Base-by-base conservation (phyloP, 1,284 basidiomycete genomes). In the Mycena citricolor region DNA sequence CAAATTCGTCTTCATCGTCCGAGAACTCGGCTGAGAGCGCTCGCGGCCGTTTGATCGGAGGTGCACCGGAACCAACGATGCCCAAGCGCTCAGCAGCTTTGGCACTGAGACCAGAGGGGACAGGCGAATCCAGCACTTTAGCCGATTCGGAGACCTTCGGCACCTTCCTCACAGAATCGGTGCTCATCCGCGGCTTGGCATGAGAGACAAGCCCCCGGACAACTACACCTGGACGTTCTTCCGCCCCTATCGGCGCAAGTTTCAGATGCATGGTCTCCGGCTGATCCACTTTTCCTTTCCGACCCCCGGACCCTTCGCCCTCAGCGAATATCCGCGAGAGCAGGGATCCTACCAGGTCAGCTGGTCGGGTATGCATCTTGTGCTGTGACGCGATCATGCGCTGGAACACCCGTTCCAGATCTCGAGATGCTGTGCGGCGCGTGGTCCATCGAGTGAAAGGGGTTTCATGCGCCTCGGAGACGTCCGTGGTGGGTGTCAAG, bases 181-280 rank as follows among this genome's bases (percentile, higher is more conserved):
- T 61, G 1, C 70, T 69, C 16, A 67, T 62, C 4, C 58, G n/a
- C n/a, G n/a, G n/a, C n/a, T n/a, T n/a, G n/a, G n/a, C n/a, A n/a
- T n/a, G n/a, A n/a, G n/a, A n/a, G n/a, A n/a, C n/a, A n/a, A n/a
- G n/a, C n/a, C 28, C 7, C 25, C 23, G 8, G 30, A 24, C n/a
- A 23, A 25, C 24, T 12, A 38, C 44, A 13, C 13, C 39, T 34
- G 42, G 44, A 11, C 47, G 31, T 28, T 44, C 42, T 19, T 55
- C 30, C 3, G 62, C 54, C 30, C 64, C 64, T 22, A 65, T 63
- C 22, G 80, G 77, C 11, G 80, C 79, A 12, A 85, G 60, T 45
- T 77, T 76, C 22, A 85, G 60, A 49, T 78, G 70, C 52, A 74
- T 73, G 24, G 66, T 74, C 42, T 61, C 61, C 31, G 67, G 52